Evolutionary conservation across 495 filamentous ascomycete species (phyloP).

Genomic region (Aspergillus avenaceus): DNA sequence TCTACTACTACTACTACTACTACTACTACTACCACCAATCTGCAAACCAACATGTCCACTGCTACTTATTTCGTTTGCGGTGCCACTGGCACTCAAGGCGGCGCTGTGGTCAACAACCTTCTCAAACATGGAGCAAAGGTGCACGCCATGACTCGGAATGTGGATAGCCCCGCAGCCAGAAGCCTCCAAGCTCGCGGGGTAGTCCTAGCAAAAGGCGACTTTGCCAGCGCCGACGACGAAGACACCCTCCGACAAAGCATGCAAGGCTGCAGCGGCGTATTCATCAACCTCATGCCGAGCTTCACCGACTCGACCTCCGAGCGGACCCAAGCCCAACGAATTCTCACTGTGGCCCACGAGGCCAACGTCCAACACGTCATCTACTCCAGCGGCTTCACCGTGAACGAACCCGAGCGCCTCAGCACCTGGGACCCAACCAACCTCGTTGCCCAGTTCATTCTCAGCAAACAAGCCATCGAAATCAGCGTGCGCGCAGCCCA

Average conservation of each 20-base stretch:
- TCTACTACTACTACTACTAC: background rate
- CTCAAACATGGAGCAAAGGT: conserved; percentile 30
- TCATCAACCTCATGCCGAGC: conserved; percentile 43
- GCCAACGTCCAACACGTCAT: conserved; percentile 36
- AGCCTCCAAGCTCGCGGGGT: conserved; percentile 35
- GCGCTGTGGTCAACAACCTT: conserved; percentile 36
- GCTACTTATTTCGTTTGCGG: conserved; percentile 38
- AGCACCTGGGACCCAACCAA: conserved; percentile 19
- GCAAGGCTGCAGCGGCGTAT: conserved; percentile 39
- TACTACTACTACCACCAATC: background rate
- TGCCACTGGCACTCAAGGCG: conserved; percentile 50
- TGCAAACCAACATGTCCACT: conserved; percentile 24
- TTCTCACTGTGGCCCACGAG: conserved; percentile 39
- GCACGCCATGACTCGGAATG: conserved; percentile 37
- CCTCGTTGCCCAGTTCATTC: conserved; percentile 21
- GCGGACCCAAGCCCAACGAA: conserved; percentile 27
- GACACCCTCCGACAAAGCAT: conserved; percentile 29
- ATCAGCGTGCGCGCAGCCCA: conserved; percentile 21
- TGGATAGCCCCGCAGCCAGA: conserved; percentile 26
- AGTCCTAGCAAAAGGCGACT: conserved; percentile 33
- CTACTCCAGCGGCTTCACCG: conserved; percentile 33
- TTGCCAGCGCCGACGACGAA: conserved; percentile 39
- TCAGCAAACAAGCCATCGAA: conserved; percentile 36
- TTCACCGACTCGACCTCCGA: conserved; percentile 20
- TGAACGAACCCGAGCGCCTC: conserved; percentile 20